Base-by-base conservation (phyloP, 2,329 filamentous ascomycete species). In the Colletotrichum echinochloae region DNA sequence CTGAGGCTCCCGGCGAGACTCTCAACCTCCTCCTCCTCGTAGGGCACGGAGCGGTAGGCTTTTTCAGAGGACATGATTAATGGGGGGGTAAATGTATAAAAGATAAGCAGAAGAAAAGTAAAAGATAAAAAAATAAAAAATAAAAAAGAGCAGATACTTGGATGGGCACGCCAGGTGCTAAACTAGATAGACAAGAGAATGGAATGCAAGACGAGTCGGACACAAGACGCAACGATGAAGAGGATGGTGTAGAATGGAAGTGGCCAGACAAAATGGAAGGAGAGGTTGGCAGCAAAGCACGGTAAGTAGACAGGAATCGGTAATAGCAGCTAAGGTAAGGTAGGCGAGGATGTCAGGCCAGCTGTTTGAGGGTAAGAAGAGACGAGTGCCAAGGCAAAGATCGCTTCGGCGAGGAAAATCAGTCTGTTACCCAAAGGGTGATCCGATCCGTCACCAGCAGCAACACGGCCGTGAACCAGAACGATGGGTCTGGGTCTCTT, bases 1-100 rank as follows among this genome's bases (percentile, higher is more conserved):
- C 33, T 69, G 35, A 73, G 68, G 52, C 68, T 73, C 20, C 70
- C 71, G 20, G 72, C 60, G 23, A 73, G 61, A 46, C 66, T 71
- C 56, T 73, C 63, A 51, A 70, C 70, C 28, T 73, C 66, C 41
- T 75, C 74, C 65, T 75, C 74, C 48, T 75, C 74, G 48, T 71
- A 64, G n/a, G 66, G 66, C 16, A 71, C 65, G 20, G 66, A 55
- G 12, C 65, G 54, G 57, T 74, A 74, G 35, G 39, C 33, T 57
- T 74, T 71, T 35, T 66, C 57, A 20, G 72, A 71, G n/a, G 62
- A 70, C 70, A 60, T 70, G 52, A 60, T 72, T 70, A 70, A 57
- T n/a, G n/a, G 48, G 26, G 46, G 16, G 49, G 37, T 49, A 60
- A 41, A 37, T 44, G 11, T 11, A 37, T 9, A 37, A 9, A 1